phyloP scores from a whole-genome alignment of 2,329 filamentous ascomycete species.

The Hymenoscyphus infarciens region DNA sequence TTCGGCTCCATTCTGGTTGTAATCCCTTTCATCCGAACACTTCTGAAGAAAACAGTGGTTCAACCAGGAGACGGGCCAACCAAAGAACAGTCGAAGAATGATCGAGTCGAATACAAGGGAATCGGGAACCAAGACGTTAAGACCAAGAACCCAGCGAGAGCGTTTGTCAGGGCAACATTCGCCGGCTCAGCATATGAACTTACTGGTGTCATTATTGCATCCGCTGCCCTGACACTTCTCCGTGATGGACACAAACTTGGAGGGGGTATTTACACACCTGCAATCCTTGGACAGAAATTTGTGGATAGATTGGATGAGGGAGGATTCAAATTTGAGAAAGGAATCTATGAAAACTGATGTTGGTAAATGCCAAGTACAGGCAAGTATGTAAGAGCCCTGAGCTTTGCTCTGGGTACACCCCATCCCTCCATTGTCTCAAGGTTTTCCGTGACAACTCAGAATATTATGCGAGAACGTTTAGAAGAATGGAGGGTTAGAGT shows the following conservation, averaged over 20 bases:
- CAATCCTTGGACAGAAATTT: slow-evolving; percentile 64
- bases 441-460: too few relatives aligned
- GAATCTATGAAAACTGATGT: slow-evolving; percentile 36
- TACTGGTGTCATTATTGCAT: slow-evolving; percentile 59
- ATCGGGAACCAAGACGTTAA: slow-evolving; percentile 57
- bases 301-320: slow-evolving; percentile 58
- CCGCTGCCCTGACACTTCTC: slow-evolving; percentile 63
- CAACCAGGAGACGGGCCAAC: slow-evolving; percentile 54
- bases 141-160: slow-evolving; percentile 38
- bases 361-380: neutral
- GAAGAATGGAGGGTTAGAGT: too few relatives aligned
- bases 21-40: slow-evolving; percentile 37
- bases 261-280: slow-evolving; percentile 69
- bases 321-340: slow-evolving; percentile 61
- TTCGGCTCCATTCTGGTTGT: slow-evolving; percentile 41
- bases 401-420: too few relatives aligned
- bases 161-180: slow-evolving; percentile 52
- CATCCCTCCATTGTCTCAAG: too few relatives aligned
- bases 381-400: neutral
- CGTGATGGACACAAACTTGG: slow-evolving; percentile 56
- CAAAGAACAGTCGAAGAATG: slow-evolving; percentile 51
- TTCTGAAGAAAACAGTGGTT: slow-evolving; percentile 44
- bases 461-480: too few relatives aligned
- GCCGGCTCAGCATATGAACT: slow-evolving; percentile 63
- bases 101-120: slow-evolving; percentile 61